Evolutionary conservation across 129 eudicot genomes (phyloP).

Genomic region (Flaveria robusta): DNA sequence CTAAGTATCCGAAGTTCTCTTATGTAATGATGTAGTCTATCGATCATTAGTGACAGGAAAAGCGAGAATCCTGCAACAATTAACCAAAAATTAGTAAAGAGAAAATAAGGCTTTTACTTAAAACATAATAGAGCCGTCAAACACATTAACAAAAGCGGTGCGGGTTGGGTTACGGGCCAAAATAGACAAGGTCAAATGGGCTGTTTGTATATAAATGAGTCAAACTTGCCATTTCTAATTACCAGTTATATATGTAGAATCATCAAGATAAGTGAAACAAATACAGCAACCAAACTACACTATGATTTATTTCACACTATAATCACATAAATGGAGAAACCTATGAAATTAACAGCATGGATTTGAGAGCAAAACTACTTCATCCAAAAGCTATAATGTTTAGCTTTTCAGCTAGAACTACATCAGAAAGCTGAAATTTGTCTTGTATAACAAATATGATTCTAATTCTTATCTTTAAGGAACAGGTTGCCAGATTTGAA

Average conservation of each 20-base stretch:
- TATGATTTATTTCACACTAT: neutral
- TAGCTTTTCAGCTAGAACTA: neutral
- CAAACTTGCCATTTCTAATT: neutral
- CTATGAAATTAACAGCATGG: neutral
- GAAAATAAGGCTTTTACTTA: neutral
- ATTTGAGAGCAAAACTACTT: neutral
- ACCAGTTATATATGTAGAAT: neutral
- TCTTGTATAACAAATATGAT: neutral
- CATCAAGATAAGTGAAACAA: neutral
- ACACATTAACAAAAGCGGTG: neutral
- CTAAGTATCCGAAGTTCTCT: conserved; percentile 62
- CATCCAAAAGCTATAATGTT: neutral
- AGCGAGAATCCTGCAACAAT: conserved; percentile 58
- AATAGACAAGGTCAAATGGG: neutral
- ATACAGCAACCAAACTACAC: neutral
- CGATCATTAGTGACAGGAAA: conserved; percentile 68
- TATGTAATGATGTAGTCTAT: conserved; percentile 73
- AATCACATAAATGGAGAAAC: neutral
- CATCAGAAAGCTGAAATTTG: neutral
- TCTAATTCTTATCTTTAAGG: neutral
- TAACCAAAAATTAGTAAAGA: neutral
- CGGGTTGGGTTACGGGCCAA: neutral
- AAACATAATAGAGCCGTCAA: neutral
- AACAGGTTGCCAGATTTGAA: neutral
- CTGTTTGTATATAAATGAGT: neutral